A percentile compares a stretch with the other conserved stretches of the same genome.
These are phyloP conservation scores for Ophiostoma sp. DNA, from an alignment of 2,329 filamentous ascomycete species.

Conservation along the genomic window DNA sequence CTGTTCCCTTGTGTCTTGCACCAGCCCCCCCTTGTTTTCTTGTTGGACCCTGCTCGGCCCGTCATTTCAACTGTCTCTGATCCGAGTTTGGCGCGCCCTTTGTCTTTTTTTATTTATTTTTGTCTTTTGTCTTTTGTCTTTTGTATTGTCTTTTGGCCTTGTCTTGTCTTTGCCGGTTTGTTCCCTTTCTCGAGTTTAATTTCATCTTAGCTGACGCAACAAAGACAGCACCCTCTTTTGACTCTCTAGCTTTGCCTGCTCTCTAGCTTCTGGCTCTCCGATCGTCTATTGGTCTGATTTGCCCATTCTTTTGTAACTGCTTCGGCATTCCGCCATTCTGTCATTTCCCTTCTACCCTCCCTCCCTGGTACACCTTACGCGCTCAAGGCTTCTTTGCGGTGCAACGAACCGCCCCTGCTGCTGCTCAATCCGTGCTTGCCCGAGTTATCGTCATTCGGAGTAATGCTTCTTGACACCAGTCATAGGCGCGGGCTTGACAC, in stretches of 20 bases:
- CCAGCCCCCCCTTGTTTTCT: not conserved
- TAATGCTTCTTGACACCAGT: conserved; percentile 3
- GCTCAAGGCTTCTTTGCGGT: not conserved
- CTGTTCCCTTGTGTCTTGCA: not conserved
- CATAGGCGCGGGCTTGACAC: not conserved
- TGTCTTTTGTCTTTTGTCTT: too few relatives aligned
- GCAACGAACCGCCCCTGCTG: not conserved
- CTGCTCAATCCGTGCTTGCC: not conserved
- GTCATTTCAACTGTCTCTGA: not conserved
- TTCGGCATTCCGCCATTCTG: not conserved
- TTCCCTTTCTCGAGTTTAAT: not conserved
- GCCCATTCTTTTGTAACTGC: not conserved
- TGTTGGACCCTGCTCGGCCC: not conserved
- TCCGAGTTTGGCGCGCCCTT: not conserved
- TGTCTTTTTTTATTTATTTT: not conserved
- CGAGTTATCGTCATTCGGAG: not conserved
- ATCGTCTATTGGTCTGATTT: not conserved
- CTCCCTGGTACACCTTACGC: not conserved
- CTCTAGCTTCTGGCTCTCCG: not conserved
- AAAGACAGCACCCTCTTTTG: not conserved
- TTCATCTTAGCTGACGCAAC: not conserved
- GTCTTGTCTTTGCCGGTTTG: not conserved
- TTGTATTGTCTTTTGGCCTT: not conserved
- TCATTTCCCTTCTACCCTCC: not conserved
- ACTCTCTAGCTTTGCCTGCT: too few relatives aligned